Base-by-base conservation (phyloP, 352 stramenopile species). In the Globisporangium rhizosaccharum region DNA sequence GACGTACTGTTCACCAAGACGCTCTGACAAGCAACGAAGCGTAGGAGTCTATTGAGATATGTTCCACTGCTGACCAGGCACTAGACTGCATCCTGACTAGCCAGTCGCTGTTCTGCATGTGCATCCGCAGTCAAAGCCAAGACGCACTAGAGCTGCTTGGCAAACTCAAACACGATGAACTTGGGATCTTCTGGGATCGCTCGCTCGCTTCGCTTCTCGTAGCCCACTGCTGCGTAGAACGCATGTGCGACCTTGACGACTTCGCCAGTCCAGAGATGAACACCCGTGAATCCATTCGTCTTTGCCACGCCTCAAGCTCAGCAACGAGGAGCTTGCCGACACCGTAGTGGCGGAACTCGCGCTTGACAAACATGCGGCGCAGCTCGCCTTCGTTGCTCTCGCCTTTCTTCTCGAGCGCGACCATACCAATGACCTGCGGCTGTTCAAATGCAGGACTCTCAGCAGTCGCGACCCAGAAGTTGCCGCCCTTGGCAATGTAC, bases 191-290 rank as follows among this genome's bases (percentile, higher is more conserved):
- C 55, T 0, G 70, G 73, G 30, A 79, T 63, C 44, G 69, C 60
- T 25, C 54, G 54, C 33, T 44, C 72, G 18, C 67, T 51, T 4
- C 55, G 46, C 20, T 73, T 51, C 33, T 61, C 51, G 53, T 70
- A 79, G 9, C 71, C 73, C n/a, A 76, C 52, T 0, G 71, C 52
- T 2, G 55, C 51, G 56, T 82, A 82, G 53, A 82, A 82, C 11
- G 54, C 56, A 8, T 64, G 62, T 7, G 73, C 68, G 41, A 69
- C 56, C 26, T 66, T 68, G 51, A 72, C 72, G n/a, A 72, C 62
- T 0, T 67, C 62, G 1, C 70, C 70, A 7, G 78, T 85, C 51
- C 59, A 63, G 5, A 82, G 65, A 9, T 53, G 58, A 20, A 85
- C 26, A n/a, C 45, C 50, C n/a, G 51, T 53, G 46, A 73, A 82